A percentile compares a stretch with the other conserved stretches of the same genome.
These are phyloP conservation scores for Trebouxiophyceae sp. DNA, from an alignment of 163 green algal genomes.

Conservation along the genomic window DNA sequence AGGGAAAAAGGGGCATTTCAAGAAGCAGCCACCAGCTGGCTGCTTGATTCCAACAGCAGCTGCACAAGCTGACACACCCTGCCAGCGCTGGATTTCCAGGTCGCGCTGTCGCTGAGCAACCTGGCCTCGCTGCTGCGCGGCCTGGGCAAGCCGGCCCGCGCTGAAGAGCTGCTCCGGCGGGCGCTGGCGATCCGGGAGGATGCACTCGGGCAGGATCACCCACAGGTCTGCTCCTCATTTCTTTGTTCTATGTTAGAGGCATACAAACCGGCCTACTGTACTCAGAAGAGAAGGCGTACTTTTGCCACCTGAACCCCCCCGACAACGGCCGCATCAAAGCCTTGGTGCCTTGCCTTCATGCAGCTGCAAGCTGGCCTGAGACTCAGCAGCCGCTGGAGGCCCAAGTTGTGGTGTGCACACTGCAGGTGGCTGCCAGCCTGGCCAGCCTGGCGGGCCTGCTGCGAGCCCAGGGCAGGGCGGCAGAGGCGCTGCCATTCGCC, in stretches of 20 bases:
- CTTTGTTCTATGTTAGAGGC: neutral
- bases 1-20: neutral
- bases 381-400: neutral
- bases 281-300: neutral
- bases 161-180: conserved; percentile 21
- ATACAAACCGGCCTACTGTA: neutral
- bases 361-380: neutral
- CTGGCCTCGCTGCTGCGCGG: conserved; percentile 23
- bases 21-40: neutral
- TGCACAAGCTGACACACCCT: too few species aligned
- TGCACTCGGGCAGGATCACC: conserved; percentile 19
- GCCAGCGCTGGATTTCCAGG: conserved; percentile 9
- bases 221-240: conserved; percentile 7
- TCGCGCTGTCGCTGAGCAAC: conserved; percentile 19
- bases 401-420: neutral
- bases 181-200: conserved; percentile 20
- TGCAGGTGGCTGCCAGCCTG: conserved; percentile 20
- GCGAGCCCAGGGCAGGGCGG: conserved; percentile 7
- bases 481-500: conserved; percentile 26
- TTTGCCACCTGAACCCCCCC: neutral
- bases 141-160: conserved; percentile 9
- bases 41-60: too few species aligned
- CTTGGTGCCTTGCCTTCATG: neutral
- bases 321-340: neutral
- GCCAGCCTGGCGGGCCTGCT: conserved; percentile 22